These are phyloP conservation scores for Gossypium gossypioides DNA, from an alignment of 441 rosid genomes.

Conservation along the genomic window DNA sequence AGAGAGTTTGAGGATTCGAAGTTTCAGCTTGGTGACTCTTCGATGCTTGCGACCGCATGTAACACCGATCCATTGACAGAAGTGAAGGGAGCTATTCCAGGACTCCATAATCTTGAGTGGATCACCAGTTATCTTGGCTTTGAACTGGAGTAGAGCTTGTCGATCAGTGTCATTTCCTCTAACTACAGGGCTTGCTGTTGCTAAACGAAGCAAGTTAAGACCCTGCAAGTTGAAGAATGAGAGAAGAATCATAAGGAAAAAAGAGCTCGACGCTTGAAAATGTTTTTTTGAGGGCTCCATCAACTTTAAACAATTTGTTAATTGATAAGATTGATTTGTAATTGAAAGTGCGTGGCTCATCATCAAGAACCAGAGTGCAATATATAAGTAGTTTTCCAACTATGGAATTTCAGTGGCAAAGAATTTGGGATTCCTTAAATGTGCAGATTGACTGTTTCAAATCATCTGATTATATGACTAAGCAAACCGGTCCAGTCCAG, in stretches of 20 bases:
- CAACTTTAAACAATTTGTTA: not conserved
- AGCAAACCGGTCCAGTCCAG: too few relatives aligned
- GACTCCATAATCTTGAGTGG: not conserved
- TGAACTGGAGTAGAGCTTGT: not conserved
- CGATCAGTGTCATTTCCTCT: not conserved
- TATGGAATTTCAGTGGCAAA: too few relatives aligned
- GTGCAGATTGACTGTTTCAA: too few relatives aligned
- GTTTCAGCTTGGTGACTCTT: not conserved
- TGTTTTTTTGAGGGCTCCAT: not conserved
- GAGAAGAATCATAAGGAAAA: not conserved
- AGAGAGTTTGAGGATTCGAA: not conserved
- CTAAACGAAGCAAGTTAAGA: not conserved
- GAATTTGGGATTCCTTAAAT: too few relatives aligned
- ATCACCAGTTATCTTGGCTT: not conserved
- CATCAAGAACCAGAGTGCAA: not conserved
- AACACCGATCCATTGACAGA: slow-evolving; percentile 16
- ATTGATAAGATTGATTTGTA: not conserved
- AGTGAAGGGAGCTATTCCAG: slow-evolving; percentile 19
- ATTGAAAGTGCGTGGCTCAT: not conserved
- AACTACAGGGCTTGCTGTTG: not conserved
- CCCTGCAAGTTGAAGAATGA: not conserved
- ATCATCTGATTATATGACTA: too few relatives aligned
- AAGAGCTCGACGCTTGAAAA: not conserved
- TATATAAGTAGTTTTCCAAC: not conserved
- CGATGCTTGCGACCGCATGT: slow-evolving; percentile 5